A percentile compares a stretch with the other conserved stretches of the same genome.
Evolutionary conservation across 1,139 yeast species (phyloP).

Genomic region (Geotrichum phurueaensis): DNA sequence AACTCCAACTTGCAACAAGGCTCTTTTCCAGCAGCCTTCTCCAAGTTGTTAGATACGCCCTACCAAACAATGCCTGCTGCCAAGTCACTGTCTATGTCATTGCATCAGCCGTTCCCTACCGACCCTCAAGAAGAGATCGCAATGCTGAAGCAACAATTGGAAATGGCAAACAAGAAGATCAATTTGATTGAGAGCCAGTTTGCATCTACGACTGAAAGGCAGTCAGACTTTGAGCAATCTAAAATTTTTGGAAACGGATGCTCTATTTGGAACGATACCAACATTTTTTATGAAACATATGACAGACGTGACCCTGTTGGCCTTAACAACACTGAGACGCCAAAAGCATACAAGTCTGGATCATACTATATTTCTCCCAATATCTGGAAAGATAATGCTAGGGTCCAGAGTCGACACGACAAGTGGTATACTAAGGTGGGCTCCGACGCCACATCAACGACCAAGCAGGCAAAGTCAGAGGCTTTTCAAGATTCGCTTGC

Average conservation of each 20-base stretch:
- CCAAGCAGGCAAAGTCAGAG: not conserved
- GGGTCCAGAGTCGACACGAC: slow-evolving; percentile 2
- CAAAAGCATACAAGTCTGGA: slow-evolving; percentile 9
- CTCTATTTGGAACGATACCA: not conserved
- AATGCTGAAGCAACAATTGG: slow-evolving; percentile 16
- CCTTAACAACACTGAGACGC: not conserved
- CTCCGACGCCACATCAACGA: not conserved
- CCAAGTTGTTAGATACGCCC: slow-evolving; percentile 1
- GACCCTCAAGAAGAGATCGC: slow-evolving; percentile 17
- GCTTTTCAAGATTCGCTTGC: not conserved
- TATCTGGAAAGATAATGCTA: slow-evolving; percentile 12
- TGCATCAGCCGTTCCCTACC: not conserved
- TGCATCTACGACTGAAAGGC: not conserved
- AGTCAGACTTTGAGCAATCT: not conserved
- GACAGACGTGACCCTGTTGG: not conserved
- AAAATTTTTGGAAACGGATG: not conserved
- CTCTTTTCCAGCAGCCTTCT: not conserved
- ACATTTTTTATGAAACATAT: not conserved
- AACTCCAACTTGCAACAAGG: not conserved
- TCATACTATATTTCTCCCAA: slow-evolving; percentile 2
- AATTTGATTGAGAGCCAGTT: slow-evolving; percentile 10
- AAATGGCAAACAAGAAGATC: slow-evolving; percentile 16
- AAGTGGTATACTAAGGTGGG: slow-evolving; percentile 10
- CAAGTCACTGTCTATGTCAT: slow-evolving; percentile 1
- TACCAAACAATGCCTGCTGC: not conserved